Percentiles rank a stretch among this genome's conserved stretches.
Conservation (phyloP, 345 rosid species). For the Gossypium mustelinum region DNA sequence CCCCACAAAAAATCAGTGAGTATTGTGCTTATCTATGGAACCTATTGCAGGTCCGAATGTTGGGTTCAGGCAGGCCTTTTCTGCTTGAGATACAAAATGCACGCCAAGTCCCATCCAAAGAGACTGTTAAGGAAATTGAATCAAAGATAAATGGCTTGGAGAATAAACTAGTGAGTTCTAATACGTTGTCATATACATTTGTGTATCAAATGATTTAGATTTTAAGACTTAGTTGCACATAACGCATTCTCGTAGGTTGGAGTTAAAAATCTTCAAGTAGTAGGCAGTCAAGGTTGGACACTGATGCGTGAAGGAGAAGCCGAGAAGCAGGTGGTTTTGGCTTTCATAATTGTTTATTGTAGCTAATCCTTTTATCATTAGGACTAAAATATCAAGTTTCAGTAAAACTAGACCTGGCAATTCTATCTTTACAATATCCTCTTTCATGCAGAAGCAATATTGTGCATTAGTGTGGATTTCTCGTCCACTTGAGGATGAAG, state of each 20-base stretch:
- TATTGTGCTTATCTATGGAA: constrained; percentile 20
- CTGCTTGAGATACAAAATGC: constrained; percentile 87
- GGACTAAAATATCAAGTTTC: neutral
- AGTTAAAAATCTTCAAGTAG: constrained; percentile 59
- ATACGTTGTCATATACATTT: neutral
- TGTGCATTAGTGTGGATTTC: constrained; percentile 93
- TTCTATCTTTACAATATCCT: neutral
- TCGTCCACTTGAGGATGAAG: constrained; percentile 74
- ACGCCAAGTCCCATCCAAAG: constrained; percentile 62
- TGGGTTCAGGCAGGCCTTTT: constrained; percentile 99
- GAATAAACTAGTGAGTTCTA: constrained; percentile 55
- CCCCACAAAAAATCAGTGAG: neutral
- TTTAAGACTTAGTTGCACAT: constrained; percentile 6
- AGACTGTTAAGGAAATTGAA: constrained; percentile 55
- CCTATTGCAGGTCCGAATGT: constrained; percentile 81
- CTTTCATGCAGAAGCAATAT: constrained; percentile 74
- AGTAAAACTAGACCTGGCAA: neutral
- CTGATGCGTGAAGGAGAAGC: constrained; percentile 98
- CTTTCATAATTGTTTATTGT: constrained; percentile 11
- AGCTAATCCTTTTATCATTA: neutral
- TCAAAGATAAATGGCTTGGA: constrained; percentile 57
- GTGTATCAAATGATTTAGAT: neutral
- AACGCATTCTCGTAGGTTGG: constrained; percentile 49
- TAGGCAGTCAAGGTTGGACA: constrained; percentile 72
- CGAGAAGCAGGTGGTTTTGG: constrained; percentile 71